Base-by-base conservation (phyloP, 352 stramenopile species). In the Phytophthora vignae region DNA sequence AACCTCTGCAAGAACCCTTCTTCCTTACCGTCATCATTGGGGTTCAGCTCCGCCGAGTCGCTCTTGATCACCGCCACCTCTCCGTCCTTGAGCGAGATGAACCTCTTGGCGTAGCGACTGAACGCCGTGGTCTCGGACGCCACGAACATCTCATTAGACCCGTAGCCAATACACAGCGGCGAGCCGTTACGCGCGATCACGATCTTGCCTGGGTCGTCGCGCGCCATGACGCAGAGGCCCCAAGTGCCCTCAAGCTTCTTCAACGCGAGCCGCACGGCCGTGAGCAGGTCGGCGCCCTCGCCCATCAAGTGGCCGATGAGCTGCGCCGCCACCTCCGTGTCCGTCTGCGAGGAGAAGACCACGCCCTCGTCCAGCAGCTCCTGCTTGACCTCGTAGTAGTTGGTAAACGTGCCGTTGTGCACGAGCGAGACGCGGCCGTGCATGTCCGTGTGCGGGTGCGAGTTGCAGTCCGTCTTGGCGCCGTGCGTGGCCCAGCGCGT, bases 401-500 rank as follows among this genome's bases (percentile, higher is more conserved):
- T 99, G 64, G 98, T 99, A 71, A 99, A 97, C 33, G 98, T 99
- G 50, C 98, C 98, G 78, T 99, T 99, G 84, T 99, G 98, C 19
- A 99, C 97, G n/a, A 99, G 73, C 6, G 96, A 96, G 57, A 99
- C 95, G 55, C 91, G 86, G 55, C 92, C 87, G 59, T 98, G 90
- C 61, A 90, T 95, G 85, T 99, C 97, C 56, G 78, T 95, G 82
- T 99, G 98, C 40, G 98, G 98, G 79, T 99, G 98, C 25, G 97
- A 98, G 90, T 99, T 99, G 64, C 90, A 87, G 85, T 99, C 97
- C 7, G 97, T 99, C 78, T 99, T 99, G 55, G 89, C 80, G 50
- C 98, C 98, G 78, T 99, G 98, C 9, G 98, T 99, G 12, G 98
- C 98, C 98, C 98, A 99, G 11, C 98, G 97, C n/a, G 98, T 99